Evolutionary conservation across 1,284 basidiomycete species (phyloP).

Genomic region (Lignosus rhinocerotis): DNA sequence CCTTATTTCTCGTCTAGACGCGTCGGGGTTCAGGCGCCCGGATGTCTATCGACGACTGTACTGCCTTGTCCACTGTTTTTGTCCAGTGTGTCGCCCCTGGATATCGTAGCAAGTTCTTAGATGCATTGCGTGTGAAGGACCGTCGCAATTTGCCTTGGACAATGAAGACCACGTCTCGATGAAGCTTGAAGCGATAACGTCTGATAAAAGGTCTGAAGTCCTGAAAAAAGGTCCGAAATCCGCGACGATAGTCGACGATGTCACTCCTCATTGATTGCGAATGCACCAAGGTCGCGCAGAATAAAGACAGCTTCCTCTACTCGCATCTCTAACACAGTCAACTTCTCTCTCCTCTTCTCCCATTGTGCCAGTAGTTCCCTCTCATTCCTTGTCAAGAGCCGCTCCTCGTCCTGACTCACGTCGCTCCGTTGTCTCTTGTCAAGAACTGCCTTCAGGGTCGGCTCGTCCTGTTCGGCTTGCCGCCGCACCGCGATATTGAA

Average conservation of each 20-base stretch:
- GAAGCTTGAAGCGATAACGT: no score
- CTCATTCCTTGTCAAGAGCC: constrained; percentile 69
- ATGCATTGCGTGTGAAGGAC: no score
- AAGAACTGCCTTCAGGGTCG: constrained; percentile 66
- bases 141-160: no score
- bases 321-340: constrained; percentile 76
- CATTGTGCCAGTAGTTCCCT: constrained; percentile 66
- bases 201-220: neutral
- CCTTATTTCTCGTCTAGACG: constrained; percentile 31
- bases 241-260: neutral
- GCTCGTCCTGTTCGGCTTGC: constrained; percentile 68
- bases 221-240: neutral
- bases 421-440: constrained; percentile 81
- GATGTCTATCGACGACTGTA: neutral
- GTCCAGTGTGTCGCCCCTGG: no score
- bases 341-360: constrained; percentile 68
- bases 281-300: constrained; percentile 66
- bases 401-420: constrained; percentile 68
- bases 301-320: constrained; percentile 87
- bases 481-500: constrained; percentile 79
- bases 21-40: constrained; percentile 11
- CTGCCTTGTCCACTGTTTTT: neutral
- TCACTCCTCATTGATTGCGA: constrained; percentile 30
- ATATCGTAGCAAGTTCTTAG: no score
- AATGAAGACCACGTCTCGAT: no score